Conservation (phyloP, 257 asterid genomes). For the Solanum okadae region DNA sequence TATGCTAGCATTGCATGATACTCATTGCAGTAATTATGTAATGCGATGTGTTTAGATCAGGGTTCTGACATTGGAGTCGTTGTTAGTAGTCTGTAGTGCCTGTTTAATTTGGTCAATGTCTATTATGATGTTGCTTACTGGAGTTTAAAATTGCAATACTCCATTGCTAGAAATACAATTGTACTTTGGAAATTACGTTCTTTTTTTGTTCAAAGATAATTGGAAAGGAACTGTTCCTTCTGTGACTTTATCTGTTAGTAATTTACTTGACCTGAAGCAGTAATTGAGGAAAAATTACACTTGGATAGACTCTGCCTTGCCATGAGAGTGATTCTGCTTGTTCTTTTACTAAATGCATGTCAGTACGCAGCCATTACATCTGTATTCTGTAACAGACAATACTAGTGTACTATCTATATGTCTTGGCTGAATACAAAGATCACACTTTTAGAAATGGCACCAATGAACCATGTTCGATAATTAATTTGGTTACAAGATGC, state of each 20-base stretch:
- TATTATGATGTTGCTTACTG: neutral
- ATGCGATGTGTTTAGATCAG: neutral
- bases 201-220: neutral
- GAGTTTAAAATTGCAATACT: neutral
- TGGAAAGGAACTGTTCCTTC: neutral
- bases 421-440: neutral
- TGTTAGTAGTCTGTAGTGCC: neutral
- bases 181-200: neutral
- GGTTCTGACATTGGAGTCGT: neutral
- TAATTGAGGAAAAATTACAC: neutral
- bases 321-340: neutral
- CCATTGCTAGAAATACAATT: neutral
- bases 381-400: neutral
- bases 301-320: neutral
- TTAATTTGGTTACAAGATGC: neutral
- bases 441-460: neutral
- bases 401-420: neutral
- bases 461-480: neutral
- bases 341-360: neutral
- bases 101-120: neutral
- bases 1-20: neutral
- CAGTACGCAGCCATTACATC: neutral
- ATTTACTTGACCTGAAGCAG: neutral
- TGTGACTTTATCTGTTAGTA: neutral
- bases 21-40: neutral